phyloP scores from a whole-genome alignment of 1,284 basidiomycete genomes.

The Megacollybia platyphylla region DNA sequence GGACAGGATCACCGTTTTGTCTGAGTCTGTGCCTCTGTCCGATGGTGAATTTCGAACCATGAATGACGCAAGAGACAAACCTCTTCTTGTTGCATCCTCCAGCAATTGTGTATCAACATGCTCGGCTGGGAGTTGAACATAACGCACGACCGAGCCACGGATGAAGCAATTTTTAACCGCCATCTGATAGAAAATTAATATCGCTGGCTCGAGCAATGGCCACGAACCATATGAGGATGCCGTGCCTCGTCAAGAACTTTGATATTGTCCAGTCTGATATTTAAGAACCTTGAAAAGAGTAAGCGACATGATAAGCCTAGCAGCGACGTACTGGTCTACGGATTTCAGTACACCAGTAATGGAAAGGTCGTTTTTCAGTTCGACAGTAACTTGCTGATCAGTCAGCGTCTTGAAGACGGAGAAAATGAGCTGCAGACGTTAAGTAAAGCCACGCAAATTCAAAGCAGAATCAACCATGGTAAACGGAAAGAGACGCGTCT shows the following conservation, averaged over 20 bases:
- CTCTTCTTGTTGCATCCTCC: slow-evolving; percentile 95
- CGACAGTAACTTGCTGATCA: slow-evolving; percentile 92
- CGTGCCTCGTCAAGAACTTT: slow-evolving; percentile 85
- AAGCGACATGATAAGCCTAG: slow-evolving; percentile 1
- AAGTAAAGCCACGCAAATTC: slow-evolving; percentile 1
- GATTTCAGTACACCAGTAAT: slow-evolving; percentile 95
- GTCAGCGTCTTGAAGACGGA: slow-evolving; percentile 99
- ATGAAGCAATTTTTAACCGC: slow-evolving; percentile 99
- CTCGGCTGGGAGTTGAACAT: slow-evolving; percentile 87
- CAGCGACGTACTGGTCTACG: slow-evolving; percentile 80
- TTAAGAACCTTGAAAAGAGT: slow-evolving; percentile 65
- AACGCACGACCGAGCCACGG: slow-evolving; percentile 94
- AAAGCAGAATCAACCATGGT: no score
- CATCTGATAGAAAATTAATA: slow-evolving; percentile 46
- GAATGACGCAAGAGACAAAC: slow-evolving; percentile 26
- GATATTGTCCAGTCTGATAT: slow-evolving; percentile 94
- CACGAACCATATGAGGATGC: slow-evolving; percentile 92
- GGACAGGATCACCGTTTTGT: slow-evolving; percentile 30
- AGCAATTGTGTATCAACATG: slow-evolving; percentile 93
- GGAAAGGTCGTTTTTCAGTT: slow-evolving; percentile 98
- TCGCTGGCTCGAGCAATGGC: neutral
- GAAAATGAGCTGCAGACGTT: slow-evolving; percentile 68
- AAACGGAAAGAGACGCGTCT: no score
- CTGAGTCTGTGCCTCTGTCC: slow-evolving; percentile 39
- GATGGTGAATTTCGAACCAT: slow-evolving; percentile 5